Percentiles rank a stretch among this genome's conserved stretches.
phyloP scores from a whole-genome alignment of 345 rosid genomes.

The Hibiscus syriacus region DNA sequence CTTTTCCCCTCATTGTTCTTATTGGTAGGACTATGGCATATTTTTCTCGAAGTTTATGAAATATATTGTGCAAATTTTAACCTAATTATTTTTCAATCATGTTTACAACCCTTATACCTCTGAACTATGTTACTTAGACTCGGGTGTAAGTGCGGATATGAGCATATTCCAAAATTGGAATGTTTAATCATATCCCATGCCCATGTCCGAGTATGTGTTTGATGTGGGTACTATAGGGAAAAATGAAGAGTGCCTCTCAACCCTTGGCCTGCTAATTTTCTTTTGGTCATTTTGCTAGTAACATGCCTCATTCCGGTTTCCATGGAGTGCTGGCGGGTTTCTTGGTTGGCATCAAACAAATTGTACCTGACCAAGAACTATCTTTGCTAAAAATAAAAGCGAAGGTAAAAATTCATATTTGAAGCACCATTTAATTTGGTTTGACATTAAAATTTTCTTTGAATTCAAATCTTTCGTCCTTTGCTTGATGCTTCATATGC shows the following conservation, averaged over 20 bases:
- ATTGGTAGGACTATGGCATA: not conserved
- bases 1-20: not conserved
- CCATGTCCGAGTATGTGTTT: not conserved
- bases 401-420: conserved; percentile 42
- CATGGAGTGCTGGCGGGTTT: conserved; percentile 83
- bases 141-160: not conserved
- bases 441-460: not conserved
- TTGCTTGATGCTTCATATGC: conserved; percentile 11
- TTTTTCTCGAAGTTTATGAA: not conserved
- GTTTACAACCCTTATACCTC: not conserved
- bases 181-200: too few species aligned
- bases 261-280: conserved; percentile 12
- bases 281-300: conserved; percentile 40
- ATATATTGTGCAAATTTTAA: not conserved
- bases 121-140: not conserved
- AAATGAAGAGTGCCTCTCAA: not conserved
- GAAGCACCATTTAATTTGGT: not conserved
- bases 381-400: conserved; percentile 67
- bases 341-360: conserved; percentile 94
- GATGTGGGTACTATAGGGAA: not conserved
- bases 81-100: not conserved
- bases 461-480: conserved; percentile 7
- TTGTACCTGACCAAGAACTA: conserved; percentile 89
- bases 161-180: not conserved
- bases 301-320: conserved; percentile 94